These are phyloP conservation scores for Bipolaris gigantea DNA, from an alignment of 2,329 filamentous ascomycete genomes.

Conservation along the genomic window DNA sequence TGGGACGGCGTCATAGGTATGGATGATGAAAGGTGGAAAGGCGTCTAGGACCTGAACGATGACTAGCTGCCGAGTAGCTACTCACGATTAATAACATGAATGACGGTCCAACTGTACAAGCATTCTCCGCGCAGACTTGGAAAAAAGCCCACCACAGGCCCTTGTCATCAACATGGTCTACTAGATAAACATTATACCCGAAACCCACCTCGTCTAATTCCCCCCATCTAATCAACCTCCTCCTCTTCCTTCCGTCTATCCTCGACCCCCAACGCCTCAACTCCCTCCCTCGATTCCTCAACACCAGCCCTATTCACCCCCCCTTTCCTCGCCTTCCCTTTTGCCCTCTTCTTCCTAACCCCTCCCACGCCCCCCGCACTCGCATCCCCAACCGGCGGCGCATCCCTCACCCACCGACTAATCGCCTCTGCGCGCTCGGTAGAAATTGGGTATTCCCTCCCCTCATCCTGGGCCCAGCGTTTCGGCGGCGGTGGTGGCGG, in stretches of 20 bases:
- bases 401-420: constrained; percentile 66
- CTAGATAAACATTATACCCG: too few species aligned
- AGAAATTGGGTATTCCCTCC: constrained; percentile 68
- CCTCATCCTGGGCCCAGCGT: constrained; percentile 66
- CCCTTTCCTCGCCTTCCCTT: constrained; percentile 26
- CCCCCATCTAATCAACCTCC: constrained; percentile 1
- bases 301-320: constrained; percentile 14
- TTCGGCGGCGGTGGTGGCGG: constrained; percentile 45
- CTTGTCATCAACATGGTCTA: too few species aligned
- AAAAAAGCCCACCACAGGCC: too few species aligned
- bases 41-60: neutral
- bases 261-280: constrained; percentile 20
- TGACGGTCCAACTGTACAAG: too few species aligned
- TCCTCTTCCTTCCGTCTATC: constrained; percentile 9
- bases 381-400: constrained; percentile 46
- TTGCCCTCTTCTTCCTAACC: constrained; percentile 42
- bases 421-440: constrained; percentile 71
- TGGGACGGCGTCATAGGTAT: neutral
- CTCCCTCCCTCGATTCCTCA: constrained; percentile 22
- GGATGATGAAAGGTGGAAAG: neutral
- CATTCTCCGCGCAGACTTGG: too few species aligned
- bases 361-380: constrained; percentile 36
- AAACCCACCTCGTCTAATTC: too few species aligned
- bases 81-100: neutral
- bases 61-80: neutral